These are phyloP conservation scores for Tetracentron sinense DNA, from an alignment of 164 flowering plant genomes.

Conservation along the genomic window DNA sequence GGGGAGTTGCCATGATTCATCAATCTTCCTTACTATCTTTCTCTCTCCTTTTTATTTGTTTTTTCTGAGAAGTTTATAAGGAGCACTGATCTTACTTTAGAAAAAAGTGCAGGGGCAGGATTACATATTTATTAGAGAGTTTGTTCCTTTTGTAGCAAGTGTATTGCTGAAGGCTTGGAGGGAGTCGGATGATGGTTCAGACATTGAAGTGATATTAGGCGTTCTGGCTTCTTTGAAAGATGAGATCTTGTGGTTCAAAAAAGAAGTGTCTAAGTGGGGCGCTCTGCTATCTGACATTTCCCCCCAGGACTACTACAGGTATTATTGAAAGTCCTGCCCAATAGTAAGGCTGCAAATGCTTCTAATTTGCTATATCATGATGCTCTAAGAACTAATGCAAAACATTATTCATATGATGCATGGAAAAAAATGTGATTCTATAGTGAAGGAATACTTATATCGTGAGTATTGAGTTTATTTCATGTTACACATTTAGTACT, in stretches of 20 bases:
- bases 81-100: background rate
- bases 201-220: constrained; percentile 62
- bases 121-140: constrained; percentile 72
- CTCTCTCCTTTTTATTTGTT: too few relatives aligned
- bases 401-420: too few relatives aligned
- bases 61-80: too few relatives aligned
- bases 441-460: too few relatives aligned
- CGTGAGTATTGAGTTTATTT: too few relatives aligned
- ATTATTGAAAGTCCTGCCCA: background rate
- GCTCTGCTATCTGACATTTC: constrained; percentile 33
- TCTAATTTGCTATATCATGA: background rate
- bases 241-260: constrained; percentile 86
- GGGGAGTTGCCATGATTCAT: too few relatives aligned
- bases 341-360: background rate
- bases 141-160: constrained; percentile 69
- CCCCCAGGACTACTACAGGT: constrained; percentile 80
- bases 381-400: too few relatives aligned
- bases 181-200: constrained; percentile 43
- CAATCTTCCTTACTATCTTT: too few relatives aligned
- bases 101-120: constrained; percentile 68
- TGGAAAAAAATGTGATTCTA: too few relatives aligned
- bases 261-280: constrained; percentile 68
- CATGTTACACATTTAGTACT: too few relatives aligned
- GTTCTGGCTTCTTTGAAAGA: constrained; percentile 69
- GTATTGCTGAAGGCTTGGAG: constrained; percentile 64